Evolutionary conservation across 139 green algal species (phyloP), one percentile per base, ranked within the genome.

Genomic region (Coccomyxa sp.): DNA sequence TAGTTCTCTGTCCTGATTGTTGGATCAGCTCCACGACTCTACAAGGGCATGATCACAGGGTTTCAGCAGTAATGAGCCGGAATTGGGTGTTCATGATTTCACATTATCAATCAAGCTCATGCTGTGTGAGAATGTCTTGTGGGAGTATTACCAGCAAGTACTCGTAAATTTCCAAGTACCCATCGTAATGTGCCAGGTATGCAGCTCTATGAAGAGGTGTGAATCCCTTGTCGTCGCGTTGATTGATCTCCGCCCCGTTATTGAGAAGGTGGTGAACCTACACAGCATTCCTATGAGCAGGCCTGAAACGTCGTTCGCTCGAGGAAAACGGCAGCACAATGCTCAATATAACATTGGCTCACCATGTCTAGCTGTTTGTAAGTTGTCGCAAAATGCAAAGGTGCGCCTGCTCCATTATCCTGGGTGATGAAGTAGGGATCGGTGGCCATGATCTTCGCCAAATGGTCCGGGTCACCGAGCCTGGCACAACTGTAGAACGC

Each of bases 321-420:
- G 38, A 51, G 38, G 7, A 51, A 51, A 51, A 7, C 63, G 63
- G 18, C 18, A 71, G 63, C 4, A 71, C 9, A 25, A 71, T 21
- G 63, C 10, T 11, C 63, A 25, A 71, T 71, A 21, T 21, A 1
- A 9, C 18, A 28, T 28, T 21, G 16, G 10, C 84, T 58, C 82
- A 95, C 90, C 95, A 98, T 98, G 88, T 98, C 96, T 57, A 98
- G 90, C 85, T 98, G 95, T 57, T 92, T 92, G 90, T 98, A 98
- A 1, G 95, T 98, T 23, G 90, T 91, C 12, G 95, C 95, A 90
- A 98, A 98, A 87, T 98, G 95, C 14, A 98, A 45, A 13, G 95
- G 95, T 16, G 94, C 91, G 11, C 95, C 96, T 16, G 93, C 95
- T 0, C 96, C 96, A 80, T 98, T 98, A 85, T 98, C 95, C 85